Conservation (phyloP, 2,329 filamentous ascomycete species). For the Drechslerella dactyloides region DNA sequence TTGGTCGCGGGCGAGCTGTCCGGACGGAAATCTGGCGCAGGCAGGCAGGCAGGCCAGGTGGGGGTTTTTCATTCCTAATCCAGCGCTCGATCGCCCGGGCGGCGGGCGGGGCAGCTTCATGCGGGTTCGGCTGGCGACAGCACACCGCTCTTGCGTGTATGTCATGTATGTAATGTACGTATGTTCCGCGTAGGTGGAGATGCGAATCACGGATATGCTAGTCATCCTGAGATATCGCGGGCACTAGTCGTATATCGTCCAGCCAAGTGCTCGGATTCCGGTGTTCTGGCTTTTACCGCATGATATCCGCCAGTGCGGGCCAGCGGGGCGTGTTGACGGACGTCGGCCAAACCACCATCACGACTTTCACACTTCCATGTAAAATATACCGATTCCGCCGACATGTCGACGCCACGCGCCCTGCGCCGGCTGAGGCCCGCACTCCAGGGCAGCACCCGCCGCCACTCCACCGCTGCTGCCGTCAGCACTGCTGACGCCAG, state of each 20-base stretch:
- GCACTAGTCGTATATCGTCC: too few species aligned
- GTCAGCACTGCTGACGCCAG: constrained; percentile 56
- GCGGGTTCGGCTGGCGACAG: constrained; percentile 15
- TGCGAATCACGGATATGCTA: too few species aligned
- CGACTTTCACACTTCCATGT: not conserved
- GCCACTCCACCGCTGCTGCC: constrained; percentile 53
- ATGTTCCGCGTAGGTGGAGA: not conserved
- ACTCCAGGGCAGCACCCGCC: not conserved
- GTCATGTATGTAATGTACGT: too few species aligned
- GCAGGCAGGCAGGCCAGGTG: constrained; percentile 25
- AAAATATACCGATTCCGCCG: not conserved
- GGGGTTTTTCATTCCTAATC: constrained; percentile 12
- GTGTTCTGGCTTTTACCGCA: too few species aligned
- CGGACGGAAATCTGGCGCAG: not conserved
- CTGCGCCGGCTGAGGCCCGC: constrained; percentile 7
- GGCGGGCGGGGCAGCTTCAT: not conserved
- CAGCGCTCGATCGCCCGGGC: too few species aligned
- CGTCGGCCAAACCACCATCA: constrained; percentile 1
- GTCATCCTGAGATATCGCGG: too few species aligned
- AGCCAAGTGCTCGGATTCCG: too few species aligned
- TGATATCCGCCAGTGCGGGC: not conserved
- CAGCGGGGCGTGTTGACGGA: not conserved
- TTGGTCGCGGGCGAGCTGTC: constrained; percentile 32
- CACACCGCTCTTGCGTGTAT: too few species aligned
- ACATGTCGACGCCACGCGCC: constrained; percentile 13